Evolutionary conservation across 352 stramenopile species (phyloP).

Genomic region (Phytophthora fragariaefolia): DNA sequence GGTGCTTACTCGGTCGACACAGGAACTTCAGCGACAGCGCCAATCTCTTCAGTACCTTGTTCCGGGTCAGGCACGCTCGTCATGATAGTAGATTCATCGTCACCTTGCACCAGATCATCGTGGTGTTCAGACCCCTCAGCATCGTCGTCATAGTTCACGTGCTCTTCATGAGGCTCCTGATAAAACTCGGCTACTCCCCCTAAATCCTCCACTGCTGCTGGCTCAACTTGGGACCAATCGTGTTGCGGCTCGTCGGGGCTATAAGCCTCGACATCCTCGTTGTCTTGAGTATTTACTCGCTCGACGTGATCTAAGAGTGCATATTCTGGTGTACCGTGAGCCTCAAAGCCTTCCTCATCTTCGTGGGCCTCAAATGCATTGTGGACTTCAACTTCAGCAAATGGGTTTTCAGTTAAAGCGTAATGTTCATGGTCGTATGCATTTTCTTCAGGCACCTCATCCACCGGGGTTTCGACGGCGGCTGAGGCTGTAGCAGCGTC

Average conservation of each 20-base stretch:
- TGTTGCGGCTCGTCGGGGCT: background rate
- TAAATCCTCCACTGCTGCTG: background rate
- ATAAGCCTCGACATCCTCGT: background rate
- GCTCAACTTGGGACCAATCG: conserved; percentile 12
- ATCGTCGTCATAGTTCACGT: background rate
- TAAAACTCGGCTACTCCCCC: conserved; percentile 9
- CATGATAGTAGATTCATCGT: background rate
- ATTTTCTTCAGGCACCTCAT: background rate
- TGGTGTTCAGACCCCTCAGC: background rate
- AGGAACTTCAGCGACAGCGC: background rate
- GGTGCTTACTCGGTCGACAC: background rate
- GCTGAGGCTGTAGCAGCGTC: background rate
- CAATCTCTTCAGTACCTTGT: background rate
- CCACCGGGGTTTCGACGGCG: background rate
- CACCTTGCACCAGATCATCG: background rate
- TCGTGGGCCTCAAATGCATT: background rate
- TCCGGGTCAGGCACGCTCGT: background rate
- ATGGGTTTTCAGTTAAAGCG: background rate
- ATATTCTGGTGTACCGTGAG: too few relatives aligned
- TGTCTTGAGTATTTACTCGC: background rate
- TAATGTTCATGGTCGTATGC: conserved; percentile 1
- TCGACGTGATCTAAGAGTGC: conserved; percentile 7
- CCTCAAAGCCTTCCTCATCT: background rate
- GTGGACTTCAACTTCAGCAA: conserved; percentile 1
- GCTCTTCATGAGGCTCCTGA: conserved; percentile 13